phyloP scores from a whole-genome alignment of 78 protist species.

The Guillardia theta region DNA sequence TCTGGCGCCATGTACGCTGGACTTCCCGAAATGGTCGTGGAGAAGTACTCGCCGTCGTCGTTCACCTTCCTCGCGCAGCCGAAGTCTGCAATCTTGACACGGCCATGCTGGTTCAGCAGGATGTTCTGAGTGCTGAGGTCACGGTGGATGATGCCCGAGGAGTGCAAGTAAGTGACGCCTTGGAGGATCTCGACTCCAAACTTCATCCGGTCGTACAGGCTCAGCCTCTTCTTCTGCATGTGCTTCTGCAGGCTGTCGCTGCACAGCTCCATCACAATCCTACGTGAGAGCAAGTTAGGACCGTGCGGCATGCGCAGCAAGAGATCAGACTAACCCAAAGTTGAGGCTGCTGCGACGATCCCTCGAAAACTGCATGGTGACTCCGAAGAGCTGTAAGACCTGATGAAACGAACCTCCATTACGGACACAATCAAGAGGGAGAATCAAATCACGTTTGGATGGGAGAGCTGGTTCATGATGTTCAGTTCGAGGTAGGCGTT shows the following conservation, averaged over 20 bases:
- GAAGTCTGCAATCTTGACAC: conserved; percentile 1
- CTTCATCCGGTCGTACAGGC: neutral
- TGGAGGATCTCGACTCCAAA: neutral
- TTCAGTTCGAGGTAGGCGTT: neutral
- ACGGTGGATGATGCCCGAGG: conserved; percentile 6
- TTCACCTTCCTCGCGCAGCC: conserved; percentile 16
- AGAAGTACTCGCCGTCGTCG: neutral
- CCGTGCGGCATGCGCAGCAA: too few relatives aligned
- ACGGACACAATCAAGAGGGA: too few relatives aligned
- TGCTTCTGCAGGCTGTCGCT: neutral
- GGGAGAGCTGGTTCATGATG: neutral
- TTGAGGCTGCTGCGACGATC: too few relatives aligned
- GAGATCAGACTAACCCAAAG: too few relatives aligned
- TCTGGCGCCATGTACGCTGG: conserved; percentile 10
- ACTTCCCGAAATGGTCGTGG: neutral
- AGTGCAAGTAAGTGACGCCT: neutral
- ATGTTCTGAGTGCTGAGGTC: neutral
- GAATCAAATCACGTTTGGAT: neutral
- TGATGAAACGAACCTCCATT: too few relatives aligned
- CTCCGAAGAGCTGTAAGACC: too few relatives aligned
- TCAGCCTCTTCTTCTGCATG: neutral
- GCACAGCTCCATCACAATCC: neutral
- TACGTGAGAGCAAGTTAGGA: neutral
- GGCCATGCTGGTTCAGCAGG: neutral
- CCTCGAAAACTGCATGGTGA: too few relatives aligned